These are phyloP conservation scores for Yarrowia sp. DNA, from an alignment of 805 yeast genomes.

Conservation along the genomic window DNA sequence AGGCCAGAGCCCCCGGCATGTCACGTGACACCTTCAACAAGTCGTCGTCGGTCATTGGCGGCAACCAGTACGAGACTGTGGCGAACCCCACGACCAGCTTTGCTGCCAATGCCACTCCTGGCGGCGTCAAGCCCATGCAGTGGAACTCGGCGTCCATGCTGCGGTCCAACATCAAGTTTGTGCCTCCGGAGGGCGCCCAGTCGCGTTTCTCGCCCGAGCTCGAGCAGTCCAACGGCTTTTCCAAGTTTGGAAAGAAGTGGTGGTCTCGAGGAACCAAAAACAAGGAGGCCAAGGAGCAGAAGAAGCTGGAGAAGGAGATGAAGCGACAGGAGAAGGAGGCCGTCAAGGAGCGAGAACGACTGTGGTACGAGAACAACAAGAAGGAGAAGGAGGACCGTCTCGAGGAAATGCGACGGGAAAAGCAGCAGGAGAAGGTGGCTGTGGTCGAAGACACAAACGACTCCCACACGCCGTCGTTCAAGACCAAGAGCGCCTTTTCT, in stretches of 20 bases:
- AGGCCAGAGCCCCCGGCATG: slow-evolving; percentile 1
- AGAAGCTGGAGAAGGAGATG: slow-evolving; percentile 8
- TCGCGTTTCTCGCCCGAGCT: slow-evolving; percentile 15
- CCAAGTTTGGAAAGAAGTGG: slow-evolving; percentile 32
- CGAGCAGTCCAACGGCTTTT: slow-evolving; percentile 4
- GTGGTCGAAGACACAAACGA: too few relatives aligned
- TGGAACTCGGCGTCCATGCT: slow-evolving; percentile 29
- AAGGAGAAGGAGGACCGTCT: slow-evolving; percentile 20
- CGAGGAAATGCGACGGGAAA: slow-evolving; percentile 5
- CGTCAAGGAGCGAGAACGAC: slow-evolving; percentile 13
- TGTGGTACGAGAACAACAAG: slow-evolving; percentile 8
- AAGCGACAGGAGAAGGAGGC: slow-evolving; percentile 28
- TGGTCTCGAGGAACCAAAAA: slow-evolving; percentile 3
- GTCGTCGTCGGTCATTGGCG: slow-evolving; percentile 33
- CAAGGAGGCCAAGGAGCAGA: slow-evolving; percentile 19
- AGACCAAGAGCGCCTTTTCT: slow-evolving; percentile 4
- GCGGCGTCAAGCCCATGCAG: neutral
- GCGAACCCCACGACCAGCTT: neutral
- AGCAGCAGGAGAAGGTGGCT: neutral
- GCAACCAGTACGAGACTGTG: slow-evolving; percentile 31
- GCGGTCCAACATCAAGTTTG: slow-evolving; percentile 21
- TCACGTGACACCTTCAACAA: slow-evolving; percentile 1
- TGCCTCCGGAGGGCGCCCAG: slow-evolving; percentile 32
- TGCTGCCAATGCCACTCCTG: slow-evolving; percentile 19
- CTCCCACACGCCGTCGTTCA: neutral